These are phyloP conservation scores for Globisporangium megalacanthum DNA, from an alignment of 352 stramenopile genomes.

Conservation along the genomic window DNA sequence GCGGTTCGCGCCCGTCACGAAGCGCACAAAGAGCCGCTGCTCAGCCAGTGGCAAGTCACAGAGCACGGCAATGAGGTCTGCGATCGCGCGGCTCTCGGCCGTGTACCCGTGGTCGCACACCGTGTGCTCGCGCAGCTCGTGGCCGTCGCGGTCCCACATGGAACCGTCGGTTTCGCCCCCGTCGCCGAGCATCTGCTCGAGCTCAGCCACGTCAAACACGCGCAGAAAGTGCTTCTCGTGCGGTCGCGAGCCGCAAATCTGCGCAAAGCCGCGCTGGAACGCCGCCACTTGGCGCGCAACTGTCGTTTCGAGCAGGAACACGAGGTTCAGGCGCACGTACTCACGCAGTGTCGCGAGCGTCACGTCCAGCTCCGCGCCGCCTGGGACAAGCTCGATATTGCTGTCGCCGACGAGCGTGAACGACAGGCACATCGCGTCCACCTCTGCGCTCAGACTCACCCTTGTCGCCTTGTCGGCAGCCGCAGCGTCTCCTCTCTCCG, in stretches of 20 bases:
- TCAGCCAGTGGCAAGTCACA: constrained; percentile 60
- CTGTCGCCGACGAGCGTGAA: constrained; percentile 76
- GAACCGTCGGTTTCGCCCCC: constrained; percentile 27
- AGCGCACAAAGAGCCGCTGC: constrained; percentile 83
- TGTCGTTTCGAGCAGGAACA: constrained; percentile 57
- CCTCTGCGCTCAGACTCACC: neutral
- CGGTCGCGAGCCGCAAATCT: constrained; percentile 37
- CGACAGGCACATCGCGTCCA: constrained; percentile 62
- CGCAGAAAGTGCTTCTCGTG: constrained; percentile 31
- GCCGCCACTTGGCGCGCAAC: constrained; percentile 55
- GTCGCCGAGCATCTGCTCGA: constrained; percentile 64
- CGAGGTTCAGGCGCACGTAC: constrained; percentile 52
- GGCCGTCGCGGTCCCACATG: constrained; percentile 68
- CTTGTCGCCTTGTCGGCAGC: too few species aligned
- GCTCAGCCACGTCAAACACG: constrained; percentile 56
- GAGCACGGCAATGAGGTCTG: constrained; percentile 70
- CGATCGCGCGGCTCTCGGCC: constrained; percentile 51
- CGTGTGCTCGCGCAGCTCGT: constrained; percentile 69
- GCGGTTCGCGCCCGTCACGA: constrained; percentile 86
- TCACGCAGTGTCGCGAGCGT: constrained; percentile 35
- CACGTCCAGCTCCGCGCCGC: constrained; percentile 40
- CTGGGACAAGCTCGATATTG: constrained; percentile 41
- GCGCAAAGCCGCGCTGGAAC: constrained; percentile 64
- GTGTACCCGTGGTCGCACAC: constrained; percentile 87
- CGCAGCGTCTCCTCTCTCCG: neutral